These are phyloP conservation scores for Epichloe gansuensis DNA, from an alignment of 2,329 filamentous ascomycete genomes.

Conservation along the genomic window DNA sequence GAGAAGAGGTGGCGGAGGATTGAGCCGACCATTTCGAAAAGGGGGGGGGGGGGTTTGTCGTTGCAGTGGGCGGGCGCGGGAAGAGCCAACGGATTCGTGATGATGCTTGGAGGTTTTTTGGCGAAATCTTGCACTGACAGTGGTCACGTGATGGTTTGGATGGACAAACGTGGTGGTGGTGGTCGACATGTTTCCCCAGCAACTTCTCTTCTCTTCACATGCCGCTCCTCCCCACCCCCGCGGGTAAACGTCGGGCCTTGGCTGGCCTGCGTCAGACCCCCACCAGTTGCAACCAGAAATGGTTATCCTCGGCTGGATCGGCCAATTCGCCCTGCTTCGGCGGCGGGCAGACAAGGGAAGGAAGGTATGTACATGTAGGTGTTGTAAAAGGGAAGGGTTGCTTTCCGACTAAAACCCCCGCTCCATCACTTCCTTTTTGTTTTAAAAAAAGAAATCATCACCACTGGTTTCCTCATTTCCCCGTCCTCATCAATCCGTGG, in stretches of 20 bases:
- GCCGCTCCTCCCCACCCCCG: background rate
- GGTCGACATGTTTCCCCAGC: no score
- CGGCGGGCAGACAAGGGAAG: background rate
- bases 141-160: background rate
- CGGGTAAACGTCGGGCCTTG: background rate
- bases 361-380: no score
- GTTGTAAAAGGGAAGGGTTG: background rate
- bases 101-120: background rate
- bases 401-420: no score
- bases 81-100: no score
- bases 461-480: no score
- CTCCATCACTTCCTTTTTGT: no score
- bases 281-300: background rate
- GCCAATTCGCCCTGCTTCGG: background rate
- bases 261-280: background rate
- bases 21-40: constrained; percentile 19
- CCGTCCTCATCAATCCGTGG: no score
- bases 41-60: no score
- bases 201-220: constrained; percentile 1
- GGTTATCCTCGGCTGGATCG: constrained; percentile 16
- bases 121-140: background rate
- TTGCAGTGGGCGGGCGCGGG: no score
- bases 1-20: constrained; percentile 24
- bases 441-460: no score
- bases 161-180: no score